A percentile compares a stretch with the other conserved stretches of the same genome.
These are phyloP conservation scores for Tremellales sp. DNA, from an alignment of 1,284 basidiomycete species.

Conservation along the genomic window DNA sequence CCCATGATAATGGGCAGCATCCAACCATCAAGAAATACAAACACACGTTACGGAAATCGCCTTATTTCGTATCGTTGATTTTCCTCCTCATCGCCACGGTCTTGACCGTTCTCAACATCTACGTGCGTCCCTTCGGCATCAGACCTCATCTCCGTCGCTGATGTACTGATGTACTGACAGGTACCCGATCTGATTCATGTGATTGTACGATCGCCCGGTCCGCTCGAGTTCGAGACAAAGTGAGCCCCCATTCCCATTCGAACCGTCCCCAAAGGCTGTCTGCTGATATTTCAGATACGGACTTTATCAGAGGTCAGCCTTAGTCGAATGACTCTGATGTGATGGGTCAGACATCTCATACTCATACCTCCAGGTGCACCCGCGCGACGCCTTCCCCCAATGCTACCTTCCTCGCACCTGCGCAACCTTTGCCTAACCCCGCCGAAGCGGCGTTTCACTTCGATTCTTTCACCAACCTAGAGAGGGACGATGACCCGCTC, in stretches of 20 bases:
- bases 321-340: too few relatives aligned
- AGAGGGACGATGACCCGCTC: constrained; percentile 8
- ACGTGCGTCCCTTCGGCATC: constrained; percentile 22
- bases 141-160: neutral
- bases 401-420: constrained; percentile 24
- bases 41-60: constrained; percentile 42
- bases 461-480: neutral
- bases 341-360: too few relatives aligned
- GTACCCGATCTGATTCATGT: constrained; percentile 43
- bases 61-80: constrained; percentile 41
- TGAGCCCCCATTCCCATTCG: constrained; percentile 12
- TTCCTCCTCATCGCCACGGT: constrained; percentile 42
- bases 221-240: constrained; percentile 44
- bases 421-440: constrained; percentile 25
- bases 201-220: constrained; percentile 30
- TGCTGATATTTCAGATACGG: constrained; percentile 38
- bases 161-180: constrained; percentile 12
- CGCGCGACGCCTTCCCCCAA: constrained; percentile 24
- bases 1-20: constrained; percentile 2
- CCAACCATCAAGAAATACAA: constrained; percentile 20
- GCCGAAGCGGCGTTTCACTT: neutral
- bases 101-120: constrained; percentile 43
- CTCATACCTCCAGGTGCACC: constrained; percentile 33
- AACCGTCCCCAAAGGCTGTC: neutral
- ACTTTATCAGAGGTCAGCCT: constrained; percentile 37